These are phyloP conservation scores for Termitomyces sp. DNA, from an alignment of 768 basidiomycete species.

Conservation along the genomic window DNA sequence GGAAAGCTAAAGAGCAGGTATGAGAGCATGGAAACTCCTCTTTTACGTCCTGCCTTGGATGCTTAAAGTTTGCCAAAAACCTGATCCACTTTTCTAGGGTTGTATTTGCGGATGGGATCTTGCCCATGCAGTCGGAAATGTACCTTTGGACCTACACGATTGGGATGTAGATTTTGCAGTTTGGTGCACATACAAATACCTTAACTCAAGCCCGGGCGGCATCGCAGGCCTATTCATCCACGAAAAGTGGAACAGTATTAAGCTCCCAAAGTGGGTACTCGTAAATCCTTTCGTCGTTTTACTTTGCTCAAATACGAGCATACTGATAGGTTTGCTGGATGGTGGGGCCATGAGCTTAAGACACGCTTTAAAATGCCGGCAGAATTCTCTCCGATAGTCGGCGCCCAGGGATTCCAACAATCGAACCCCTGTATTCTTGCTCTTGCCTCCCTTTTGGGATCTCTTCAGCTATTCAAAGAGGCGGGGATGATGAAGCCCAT, in stretches of 20 bases:
- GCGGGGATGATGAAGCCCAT: constrained; percentile 71
- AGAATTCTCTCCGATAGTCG: constrained; percentile 74
- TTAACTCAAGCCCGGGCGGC: constrained; percentile 95
- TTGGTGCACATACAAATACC: constrained; percentile 98
- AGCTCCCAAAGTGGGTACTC: constrained; percentile 55
- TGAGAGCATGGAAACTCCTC: constrained; percentile 7
- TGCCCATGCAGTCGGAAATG: constrained; percentile 93
- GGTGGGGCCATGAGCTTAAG: constrained; percentile 92
- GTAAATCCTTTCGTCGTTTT: constrained; percentile 8
- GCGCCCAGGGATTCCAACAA: constrained; percentile 94
- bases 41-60: constrained; percentile 13
- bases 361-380: constrained; percentile 92
- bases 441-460: constrained; percentile 75
- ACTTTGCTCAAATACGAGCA: constrained; percentile 11
- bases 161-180: constrained; percentile 98
- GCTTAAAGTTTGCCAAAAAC: constrained; percentile 4
- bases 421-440: constrained; percentile 88
- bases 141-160: constrained; percentile 81
- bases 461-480: constrained; percentile 73
- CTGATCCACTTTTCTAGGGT: constrained; percentile 48
- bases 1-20: constrained; percentile 80
- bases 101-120: constrained; percentile 96
- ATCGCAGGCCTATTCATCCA: constrained; percentile 93
- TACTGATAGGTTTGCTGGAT: constrained; percentile 72
- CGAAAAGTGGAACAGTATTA: constrained; percentile 65